phyloP scores from a whole-genome alignment of 345 rosid species.

The Ceriops decandra region DNA sequence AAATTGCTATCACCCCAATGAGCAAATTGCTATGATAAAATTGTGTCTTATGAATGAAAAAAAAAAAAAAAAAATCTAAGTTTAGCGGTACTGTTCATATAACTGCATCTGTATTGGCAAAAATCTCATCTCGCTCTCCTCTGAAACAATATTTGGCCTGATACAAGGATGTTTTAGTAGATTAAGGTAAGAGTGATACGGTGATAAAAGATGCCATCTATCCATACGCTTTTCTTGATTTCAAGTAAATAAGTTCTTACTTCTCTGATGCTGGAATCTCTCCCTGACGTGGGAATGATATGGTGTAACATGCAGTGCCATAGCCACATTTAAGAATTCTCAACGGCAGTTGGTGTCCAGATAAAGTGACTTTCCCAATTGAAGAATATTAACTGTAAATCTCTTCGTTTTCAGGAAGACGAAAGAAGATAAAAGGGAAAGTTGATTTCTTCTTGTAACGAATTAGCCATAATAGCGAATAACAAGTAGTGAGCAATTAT shows the following conservation, averaged over 20 bases:
- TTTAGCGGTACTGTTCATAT: too few relatives aligned
- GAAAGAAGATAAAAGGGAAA: not conserved
- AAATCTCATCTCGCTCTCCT: not conserved
- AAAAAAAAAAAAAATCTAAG: too few relatives aligned
- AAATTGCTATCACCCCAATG: not conserved
- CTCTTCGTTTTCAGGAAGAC: not conserved
- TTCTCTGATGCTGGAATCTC: not conserved
- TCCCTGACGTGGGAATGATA: not conserved
- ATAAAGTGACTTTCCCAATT: not conserved
- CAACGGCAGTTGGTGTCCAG: not conserved
- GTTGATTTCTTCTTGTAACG: too few relatives aligned
- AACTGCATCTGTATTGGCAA: too few relatives aligned
- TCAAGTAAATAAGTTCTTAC: not conserved
- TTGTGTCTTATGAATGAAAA: too few relatives aligned
- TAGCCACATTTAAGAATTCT: not conserved
- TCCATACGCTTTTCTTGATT: too few relatives aligned
- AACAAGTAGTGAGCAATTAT: too few relatives aligned
- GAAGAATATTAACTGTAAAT: not conserved
- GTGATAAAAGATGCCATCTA: too few relatives aligned
- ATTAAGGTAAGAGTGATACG: too few relatives aligned
- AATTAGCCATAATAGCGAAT: too few relatives aligned
- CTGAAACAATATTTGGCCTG: not conserved
- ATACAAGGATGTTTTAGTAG: not conserved
- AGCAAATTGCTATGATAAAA: too few relatives aligned
- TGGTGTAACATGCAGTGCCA: not conserved